A percentile compares a stretch with the other conserved stretches of the same genome.
phyloP scores from a whole-genome alignment of 129 eudicot species.

The Gnaphalium uliginosum region DNA sequence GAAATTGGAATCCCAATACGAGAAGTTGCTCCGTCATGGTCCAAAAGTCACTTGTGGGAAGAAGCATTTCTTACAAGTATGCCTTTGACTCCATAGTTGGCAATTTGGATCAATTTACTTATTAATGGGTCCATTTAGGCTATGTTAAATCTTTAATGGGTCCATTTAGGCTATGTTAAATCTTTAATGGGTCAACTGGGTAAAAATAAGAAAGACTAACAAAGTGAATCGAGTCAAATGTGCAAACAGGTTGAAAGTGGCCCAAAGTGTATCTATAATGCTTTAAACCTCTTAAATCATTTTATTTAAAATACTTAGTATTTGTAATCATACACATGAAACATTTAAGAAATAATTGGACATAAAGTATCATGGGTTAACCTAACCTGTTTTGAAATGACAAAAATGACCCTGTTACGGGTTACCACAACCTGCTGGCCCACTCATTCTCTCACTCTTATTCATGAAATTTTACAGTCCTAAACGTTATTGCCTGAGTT shows the following conservation, averaged over 20 bases:
- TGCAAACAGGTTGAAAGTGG: neutral
- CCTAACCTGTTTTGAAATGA: neutral
- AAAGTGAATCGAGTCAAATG: neutral
- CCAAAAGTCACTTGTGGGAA: slow-evolving; percentile 59
- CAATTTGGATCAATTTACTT: neutral
- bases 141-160: neutral
- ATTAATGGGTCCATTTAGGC: neutral
- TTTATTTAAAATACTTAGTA: neutral
- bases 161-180: neutral
- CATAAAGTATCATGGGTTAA: neutral
- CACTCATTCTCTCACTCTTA: neutral
- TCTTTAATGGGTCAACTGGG: neutral
- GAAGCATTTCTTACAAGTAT: slow-evolving; percentile 94
- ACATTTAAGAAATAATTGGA: neutral
- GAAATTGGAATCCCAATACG: slow-evolving; percentile 65
- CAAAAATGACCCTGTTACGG: neutral
- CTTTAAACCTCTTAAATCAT: neutral
- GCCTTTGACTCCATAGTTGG: slow-evolving; percentile 16
- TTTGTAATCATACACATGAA: neutral
- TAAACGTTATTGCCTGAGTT: neutral
- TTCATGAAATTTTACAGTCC: neutral
- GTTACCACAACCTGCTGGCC: neutral
- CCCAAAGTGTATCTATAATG: neutral
- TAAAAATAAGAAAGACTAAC: no score
- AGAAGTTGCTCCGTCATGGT: slow-evolving; percentile 95